phyloP scores from a whole-genome alignment of 768 basidiomycete species.

The Macrolepiota fuliginosa region DNA sequence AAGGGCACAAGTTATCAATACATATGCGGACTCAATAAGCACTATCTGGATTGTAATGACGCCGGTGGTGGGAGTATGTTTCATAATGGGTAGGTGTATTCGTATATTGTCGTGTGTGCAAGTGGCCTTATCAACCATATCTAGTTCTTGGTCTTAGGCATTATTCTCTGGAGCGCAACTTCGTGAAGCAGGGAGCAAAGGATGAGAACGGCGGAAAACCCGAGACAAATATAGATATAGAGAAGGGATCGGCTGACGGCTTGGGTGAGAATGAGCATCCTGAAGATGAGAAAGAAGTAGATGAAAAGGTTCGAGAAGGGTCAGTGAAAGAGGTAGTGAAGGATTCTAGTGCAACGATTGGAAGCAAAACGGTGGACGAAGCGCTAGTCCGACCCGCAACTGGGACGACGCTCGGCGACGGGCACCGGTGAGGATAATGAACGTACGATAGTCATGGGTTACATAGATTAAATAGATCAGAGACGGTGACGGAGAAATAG shows the following conservation, averaged over 20 bases:
- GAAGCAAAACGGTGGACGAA: slow-evolving; percentile 4
- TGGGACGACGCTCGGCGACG: slow-evolving; percentile 1
- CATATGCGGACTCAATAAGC: slow-evolving; percentile 61
- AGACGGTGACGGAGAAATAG: not conserved
- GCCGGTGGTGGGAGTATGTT: slow-evolving; percentile 50
- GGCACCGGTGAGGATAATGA: not conserved
- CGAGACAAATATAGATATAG: slow-evolving; percentile 18
- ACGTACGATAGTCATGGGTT: not conserved
- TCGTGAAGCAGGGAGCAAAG: slow-evolving; percentile 37
- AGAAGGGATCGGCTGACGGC: slow-evolving; percentile 10
- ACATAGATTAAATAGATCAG: not conserved
- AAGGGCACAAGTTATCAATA: slow-evolving; percentile 52
- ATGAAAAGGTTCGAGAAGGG: not conserved
- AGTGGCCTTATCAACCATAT: not conserved
- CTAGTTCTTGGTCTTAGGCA: slow-evolving; percentile 55
- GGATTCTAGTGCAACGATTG: not conserved
- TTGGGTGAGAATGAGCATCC: not conserved
- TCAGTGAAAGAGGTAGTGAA: not conserved
- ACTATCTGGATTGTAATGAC: slow-evolving; percentile 66
- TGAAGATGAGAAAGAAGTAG: not conserved
- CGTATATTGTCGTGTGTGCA: not conserved
- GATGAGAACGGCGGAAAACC: slow-evolving; percentile 17
- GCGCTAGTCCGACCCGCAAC: not conserved
- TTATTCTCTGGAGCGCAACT: slow-evolving; percentile 56
- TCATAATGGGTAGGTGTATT: slow-evolving; percentile 45